Evolutionary conservation across 768 basidiomycete species (phyloP).

Genomic region (Tubosaeta brunneosetosa): DNA sequence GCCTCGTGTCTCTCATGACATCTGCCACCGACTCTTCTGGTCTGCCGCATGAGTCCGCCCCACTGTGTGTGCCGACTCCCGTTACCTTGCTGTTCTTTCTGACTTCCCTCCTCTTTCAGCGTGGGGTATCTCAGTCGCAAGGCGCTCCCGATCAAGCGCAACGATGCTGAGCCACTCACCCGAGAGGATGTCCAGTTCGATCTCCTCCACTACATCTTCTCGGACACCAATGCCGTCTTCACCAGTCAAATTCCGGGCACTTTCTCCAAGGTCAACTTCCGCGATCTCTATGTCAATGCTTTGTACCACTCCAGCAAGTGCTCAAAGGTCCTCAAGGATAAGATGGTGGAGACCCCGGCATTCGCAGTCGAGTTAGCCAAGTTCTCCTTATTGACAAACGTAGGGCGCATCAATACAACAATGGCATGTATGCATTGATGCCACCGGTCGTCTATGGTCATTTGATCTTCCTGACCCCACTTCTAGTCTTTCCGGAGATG

Average conservation of each 20-base stretch:
- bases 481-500: conserved; percentile 87
- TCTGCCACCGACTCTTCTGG: conserved; percentile 36
- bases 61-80: conserved; percentile 42
- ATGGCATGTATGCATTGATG: conserved; percentile 63
- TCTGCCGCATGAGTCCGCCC: conserved; percentile 48
- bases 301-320: conserved; percentile 77
- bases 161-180: conserved; percentile 77
- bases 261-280: conserved; percentile 60
- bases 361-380: conserved; percentile 80
- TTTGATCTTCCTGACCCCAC: conserved; percentile 17
- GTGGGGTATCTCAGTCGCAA: conserved; percentile 57
- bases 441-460: conserved; percentile 4
- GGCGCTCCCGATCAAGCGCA: conserved; percentile 74
- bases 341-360: conserved; percentile 76
- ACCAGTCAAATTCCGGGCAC: conserved; percentile 55
- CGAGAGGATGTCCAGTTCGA: conserved; percentile 86
- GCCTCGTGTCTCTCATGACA: conserved; percentile 42
- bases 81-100: conserved; percentile 9
- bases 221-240: conserved; percentile 63
- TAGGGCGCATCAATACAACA: conserved; percentile 89
- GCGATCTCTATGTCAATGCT: conserved; percentile 79
- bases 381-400: conserved; percentile 80
- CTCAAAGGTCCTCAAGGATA: conserved; percentile 84
- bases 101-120: conserved; percentile 27
- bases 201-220: conserved; percentile 76